Conservation (phyloP, 2,329 filamentous ascomycete genomes). For the Claviceps sorghi region DNA sequence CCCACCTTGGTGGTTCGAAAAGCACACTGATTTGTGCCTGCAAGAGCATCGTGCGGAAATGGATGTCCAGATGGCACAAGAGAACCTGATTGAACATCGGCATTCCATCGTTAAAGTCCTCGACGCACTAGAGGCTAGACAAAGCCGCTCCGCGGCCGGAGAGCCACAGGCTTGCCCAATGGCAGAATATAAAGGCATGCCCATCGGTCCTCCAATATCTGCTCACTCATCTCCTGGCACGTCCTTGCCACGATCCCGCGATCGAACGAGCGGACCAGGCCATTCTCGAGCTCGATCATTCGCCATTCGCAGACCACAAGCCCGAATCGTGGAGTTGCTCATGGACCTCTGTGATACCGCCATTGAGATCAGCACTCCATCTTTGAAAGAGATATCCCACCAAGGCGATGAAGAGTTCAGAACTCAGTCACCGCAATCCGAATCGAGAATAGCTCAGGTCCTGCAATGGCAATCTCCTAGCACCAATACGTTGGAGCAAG, state of each 20-base stretch:
- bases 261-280: constrained; percentile 62
- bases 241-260: constrained; percentile 56
- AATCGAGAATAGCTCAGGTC: constrained; percentile 86
- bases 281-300: constrained; percentile 76
- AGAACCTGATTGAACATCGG: constrained; percentile 80
- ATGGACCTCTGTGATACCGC: constrained; percentile 93
- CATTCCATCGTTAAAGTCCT: constrained; percentile 90
- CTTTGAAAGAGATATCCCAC: constrained; percentile 71
- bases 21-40: constrained; percentile 89
- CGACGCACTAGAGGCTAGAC: constrained; percentile 73
- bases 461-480: constrained; percentile 93
- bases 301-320: constrained; percentile 75
- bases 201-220: constrained; percentile 64
- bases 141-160: constrained; percentile 47
- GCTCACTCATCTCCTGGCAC: constrained; percentile 58
- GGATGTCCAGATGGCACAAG: constrained; percentile 93
- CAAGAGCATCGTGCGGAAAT: constrained; percentile 95
- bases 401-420: constrained; percentile 58
- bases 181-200: constrained; percentile 75
- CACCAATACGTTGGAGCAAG: constrained; percentile 79
- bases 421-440: constrained; percentile 89
- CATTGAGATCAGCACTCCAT: constrained; percentile 83
- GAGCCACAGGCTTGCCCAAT: constrained; percentile 37
- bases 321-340: constrained; percentile 85
- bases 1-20: constrained; percentile 98